A percentile compares a stretch with the other conserved stretches of the same genome.
These are phyloP conservation scores for Penicillium egyptiacum DNA, from an alignment of 495 filamentous ascomycete genomes.

Conservation along the genomic window DNA sequence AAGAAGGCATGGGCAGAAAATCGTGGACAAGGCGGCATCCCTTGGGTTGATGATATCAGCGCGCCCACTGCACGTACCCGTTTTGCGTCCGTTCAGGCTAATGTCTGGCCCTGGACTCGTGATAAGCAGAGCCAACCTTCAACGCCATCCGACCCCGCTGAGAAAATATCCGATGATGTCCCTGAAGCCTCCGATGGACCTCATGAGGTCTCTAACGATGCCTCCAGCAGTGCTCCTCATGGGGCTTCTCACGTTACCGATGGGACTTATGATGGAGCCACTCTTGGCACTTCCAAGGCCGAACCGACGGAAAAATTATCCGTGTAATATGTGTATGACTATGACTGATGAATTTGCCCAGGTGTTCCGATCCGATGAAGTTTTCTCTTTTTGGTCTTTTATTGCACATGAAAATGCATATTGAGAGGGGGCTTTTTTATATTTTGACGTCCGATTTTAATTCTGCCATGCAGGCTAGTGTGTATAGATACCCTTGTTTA, in stretches of 20 bases:
- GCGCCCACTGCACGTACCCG: slow-evolving; percentile 44
- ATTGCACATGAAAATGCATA: slow-evolving; percentile 5
- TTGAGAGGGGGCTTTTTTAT: neutral
- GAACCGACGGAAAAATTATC: slow-evolving; percentile 4
- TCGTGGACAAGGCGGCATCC: slow-evolving; percentile 40
- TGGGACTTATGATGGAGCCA: neutral
- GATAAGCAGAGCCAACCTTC: slow-evolving; percentile 34
- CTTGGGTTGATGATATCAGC: slow-evolving; percentile 40
- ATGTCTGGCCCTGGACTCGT: slow-evolving; percentile 34
- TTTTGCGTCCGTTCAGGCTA: slow-evolving; percentile 41
- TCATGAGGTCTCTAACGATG: neutral
- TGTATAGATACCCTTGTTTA: slow-evolving; percentile 20
- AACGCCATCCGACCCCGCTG: slow-evolving; percentile 19
- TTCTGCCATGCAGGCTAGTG: slow-evolving; percentile 1
- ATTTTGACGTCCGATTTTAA: slow-evolving; percentile 3
- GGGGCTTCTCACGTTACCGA: neutral
- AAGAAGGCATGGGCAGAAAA: slow-evolving; percentile 58
- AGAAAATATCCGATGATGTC: slow-evolving; percentile 3
- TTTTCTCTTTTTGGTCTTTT: neutral
- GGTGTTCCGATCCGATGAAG: neutral
- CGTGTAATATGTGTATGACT: slow-evolving; percentile 5
- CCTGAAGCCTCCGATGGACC: neutral
- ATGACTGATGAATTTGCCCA: slow-evolving; percentile 8
- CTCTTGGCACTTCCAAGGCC: neutral
- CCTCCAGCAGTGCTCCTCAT: neutral